phyloP scores from a whole-genome alignment of 1,139 yeast species.

The Lodderomyces parapsilosis region DNA sequence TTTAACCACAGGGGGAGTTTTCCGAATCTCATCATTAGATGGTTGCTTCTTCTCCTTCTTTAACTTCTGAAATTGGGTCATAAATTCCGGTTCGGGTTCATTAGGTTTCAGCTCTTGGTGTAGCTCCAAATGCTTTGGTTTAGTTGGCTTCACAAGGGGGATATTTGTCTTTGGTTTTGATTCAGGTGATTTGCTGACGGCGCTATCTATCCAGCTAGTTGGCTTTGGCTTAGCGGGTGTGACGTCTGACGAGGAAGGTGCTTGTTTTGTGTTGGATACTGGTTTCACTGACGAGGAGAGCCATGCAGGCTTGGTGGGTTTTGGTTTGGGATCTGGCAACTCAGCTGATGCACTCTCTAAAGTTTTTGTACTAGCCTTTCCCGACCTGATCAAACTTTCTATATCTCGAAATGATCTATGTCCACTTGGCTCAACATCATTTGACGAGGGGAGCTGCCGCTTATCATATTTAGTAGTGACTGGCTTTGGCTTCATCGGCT shows the following conservation, averaged over 20 bases:
- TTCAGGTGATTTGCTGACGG: conserved; percentile 10
- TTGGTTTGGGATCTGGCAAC: conserved; percentile 5
- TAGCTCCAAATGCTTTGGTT: conserved; percentile 12
- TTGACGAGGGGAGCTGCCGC: background rate
- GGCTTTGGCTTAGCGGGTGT: conserved; percentile 6
- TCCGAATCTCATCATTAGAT: no score
- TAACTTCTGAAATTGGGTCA: conserved; percentile 8
- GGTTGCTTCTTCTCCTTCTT: conserved; percentile 6
- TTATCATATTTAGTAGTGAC: background rate
- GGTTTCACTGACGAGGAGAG: conserved; percentile 12
- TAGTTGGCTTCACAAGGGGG: conserved; percentile 4
- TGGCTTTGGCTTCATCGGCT: conserved; percentile 5
- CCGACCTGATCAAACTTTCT: conserved; percentile 19
- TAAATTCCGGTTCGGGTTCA: conserved; percentile 6
- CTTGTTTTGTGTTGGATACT: conserved; percentile 10
- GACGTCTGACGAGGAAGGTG: conserved; percentile 3
- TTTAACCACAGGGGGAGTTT: conserved; percentile 3
- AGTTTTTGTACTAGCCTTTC: conserved; percentile 5
- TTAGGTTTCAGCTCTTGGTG: background rate
- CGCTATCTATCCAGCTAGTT: conserved; percentile 16
- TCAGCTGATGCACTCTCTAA: background rate
- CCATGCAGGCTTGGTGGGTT: conserved; percentile 13
- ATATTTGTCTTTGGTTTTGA: conserved; percentile 5
- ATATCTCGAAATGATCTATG: conserved; percentile 20
- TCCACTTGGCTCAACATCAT: background rate